phyloP scores from a whole-genome alignment of 2,329 filamentous ascomycete genomes.

The Aureobasidium subglaciale region DNA sequence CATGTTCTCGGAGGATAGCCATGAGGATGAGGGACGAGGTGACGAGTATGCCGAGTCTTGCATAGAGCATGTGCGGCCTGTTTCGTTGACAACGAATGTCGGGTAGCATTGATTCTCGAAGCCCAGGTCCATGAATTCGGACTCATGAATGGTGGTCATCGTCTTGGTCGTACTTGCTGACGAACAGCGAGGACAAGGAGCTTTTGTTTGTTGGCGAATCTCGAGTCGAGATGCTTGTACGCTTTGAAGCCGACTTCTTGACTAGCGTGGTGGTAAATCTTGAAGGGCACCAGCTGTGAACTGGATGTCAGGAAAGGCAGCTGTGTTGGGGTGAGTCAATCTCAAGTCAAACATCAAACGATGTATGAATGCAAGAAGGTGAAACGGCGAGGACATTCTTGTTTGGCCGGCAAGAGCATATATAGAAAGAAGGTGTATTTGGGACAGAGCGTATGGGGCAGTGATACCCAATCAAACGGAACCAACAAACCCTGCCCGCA shows the following conservation, averaged over 20 bases:
- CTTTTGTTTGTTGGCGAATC: not conserved
- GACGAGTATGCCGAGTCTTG: constrained; percentile 7
- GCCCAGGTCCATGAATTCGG: not conserved
- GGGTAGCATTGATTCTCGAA: not conserved
- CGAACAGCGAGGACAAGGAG: not conserved
- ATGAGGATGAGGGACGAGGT: not conserved
- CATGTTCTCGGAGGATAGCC: not conserved
- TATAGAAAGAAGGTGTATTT: not conserved
- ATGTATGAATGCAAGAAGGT: not conserved
- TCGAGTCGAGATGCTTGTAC: not conserved
- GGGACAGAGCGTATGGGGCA: not conserved
- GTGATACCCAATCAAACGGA: not conserved
- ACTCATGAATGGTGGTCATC: not conserved
- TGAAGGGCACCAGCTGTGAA: not conserved
- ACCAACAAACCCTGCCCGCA: constrained; percentile 2
- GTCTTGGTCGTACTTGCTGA: not conserved
- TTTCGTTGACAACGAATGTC: not conserved
- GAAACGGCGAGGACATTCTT: not conserved
- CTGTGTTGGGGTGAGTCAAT: not conserved
- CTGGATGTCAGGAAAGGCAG: not conserved
- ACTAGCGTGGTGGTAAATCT: not conserved
- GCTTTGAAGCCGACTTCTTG: too few relatives aligned
- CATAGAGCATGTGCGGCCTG: not conserved
- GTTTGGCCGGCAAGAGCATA: not conserved
- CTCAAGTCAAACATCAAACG: not conserved